These are phyloP conservation scores for Salvia sclarea DNA, from an alignment of 305 asterid genomes.

Conservation along the genomic window DNA sequence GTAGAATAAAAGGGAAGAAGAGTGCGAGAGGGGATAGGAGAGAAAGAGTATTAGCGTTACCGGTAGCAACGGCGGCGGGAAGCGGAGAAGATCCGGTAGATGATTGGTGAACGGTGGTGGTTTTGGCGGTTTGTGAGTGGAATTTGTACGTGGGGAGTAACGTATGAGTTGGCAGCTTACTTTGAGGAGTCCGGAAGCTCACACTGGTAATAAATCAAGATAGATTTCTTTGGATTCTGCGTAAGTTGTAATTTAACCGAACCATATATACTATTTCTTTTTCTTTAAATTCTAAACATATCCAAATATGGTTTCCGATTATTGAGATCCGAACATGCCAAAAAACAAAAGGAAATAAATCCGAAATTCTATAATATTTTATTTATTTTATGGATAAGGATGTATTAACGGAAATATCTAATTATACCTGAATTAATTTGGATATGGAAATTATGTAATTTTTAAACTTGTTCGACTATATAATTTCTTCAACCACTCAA, in stretches of 20 bases:
- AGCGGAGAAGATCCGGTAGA: not conserved
- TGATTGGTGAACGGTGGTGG: constrained; percentile 24
- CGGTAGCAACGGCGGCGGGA: not conserved
- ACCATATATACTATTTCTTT: too few species aligned
- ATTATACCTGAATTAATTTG: too few species aligned
- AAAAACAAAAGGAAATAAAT: not conserved
- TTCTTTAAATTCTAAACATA: not conserved
- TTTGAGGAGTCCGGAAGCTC: constrained; percentile 36
- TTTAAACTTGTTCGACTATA: too few species aligned
- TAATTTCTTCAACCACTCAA: too few species aligned
- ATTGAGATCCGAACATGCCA: not conserved
- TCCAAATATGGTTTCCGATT: not conserved
- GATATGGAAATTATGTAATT: too few species aligned
- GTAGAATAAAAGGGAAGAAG: not conserved
- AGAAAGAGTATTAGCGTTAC: constrained; percentile 10
- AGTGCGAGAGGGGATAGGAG: not conserved
- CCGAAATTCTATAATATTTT: not conserved
- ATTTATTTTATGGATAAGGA: not conserved
- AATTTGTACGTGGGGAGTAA: not conserved
- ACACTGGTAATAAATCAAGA: not conserved
- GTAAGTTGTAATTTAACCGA: not conserved
- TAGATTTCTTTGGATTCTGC: not conserved
- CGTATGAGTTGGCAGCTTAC: constrained; percentile 22
- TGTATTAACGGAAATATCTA: not conserved
- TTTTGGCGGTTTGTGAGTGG: constrained; percentile 5